Evolutionary conservation across 2,329 filamentous ascomycete species (phyloP).

Genomic region (Apiospora phragmitis): DNA sequence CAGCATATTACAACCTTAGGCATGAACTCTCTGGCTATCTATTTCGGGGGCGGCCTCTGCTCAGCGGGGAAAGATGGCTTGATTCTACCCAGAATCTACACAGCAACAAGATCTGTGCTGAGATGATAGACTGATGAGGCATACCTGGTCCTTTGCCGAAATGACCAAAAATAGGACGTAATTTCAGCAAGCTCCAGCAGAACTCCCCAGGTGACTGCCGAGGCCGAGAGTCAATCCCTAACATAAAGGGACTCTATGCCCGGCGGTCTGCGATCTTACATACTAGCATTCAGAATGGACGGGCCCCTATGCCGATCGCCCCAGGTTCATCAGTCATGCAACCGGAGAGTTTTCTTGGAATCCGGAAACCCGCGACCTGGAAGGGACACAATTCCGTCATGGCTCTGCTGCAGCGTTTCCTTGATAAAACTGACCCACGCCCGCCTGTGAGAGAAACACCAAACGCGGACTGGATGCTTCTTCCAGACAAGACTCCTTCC

Average conservation of each 20-base stretch:
- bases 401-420: background rate
- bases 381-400: background rate
- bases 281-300: conserved; percentile 1
- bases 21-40: background rate
- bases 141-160: background rate
- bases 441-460: background rate
- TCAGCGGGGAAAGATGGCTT: background rate
- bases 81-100: background rate
- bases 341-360: background rate
- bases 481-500: background rate
- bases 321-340: background rate
- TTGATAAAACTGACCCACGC: background rate
- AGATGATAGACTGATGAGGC: background rate
- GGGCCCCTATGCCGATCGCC: background rate
- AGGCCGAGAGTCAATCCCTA: background rate
- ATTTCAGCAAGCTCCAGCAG: background rate
- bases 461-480: background rate
- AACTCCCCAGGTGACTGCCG: background rate
- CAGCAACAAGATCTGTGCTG: background rate
- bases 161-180: conserved; percentile 2
- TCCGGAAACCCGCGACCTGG: background rate
- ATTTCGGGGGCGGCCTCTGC: conserved; percentile 4
- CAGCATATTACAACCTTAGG: background rate
- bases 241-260: background rate
- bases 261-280: background rate